Conservation (phyloP, 179 eudicot species). For the Vitellaria paradoxa region DNA sequence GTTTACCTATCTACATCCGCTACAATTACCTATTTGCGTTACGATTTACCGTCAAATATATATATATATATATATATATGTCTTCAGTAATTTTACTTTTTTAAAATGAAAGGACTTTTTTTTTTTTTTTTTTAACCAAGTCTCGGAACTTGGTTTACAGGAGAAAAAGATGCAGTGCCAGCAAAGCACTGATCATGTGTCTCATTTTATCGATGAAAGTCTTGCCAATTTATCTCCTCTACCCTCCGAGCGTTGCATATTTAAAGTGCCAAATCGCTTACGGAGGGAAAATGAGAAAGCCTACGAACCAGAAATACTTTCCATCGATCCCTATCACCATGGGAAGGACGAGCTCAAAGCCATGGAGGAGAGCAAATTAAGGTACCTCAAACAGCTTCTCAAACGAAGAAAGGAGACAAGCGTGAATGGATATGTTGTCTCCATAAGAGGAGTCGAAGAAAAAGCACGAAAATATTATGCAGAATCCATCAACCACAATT, state of each 20-base stretch:
- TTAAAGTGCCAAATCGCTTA: neutral
- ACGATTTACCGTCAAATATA: no score
- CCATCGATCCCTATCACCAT: slow-evolving; percentile 15
- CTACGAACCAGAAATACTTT: slow-evolving; percentile 5
- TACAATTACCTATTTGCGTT: no score
- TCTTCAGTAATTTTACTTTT: no score
- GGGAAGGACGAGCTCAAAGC: neutral
- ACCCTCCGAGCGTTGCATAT: neutral
- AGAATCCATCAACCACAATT: neutral
- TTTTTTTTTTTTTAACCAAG: no score
- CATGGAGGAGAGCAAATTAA: neutral
- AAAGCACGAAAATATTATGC: slow-evolving; percentile 21
- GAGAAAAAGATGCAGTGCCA: neutral
- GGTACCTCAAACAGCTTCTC: neutral
- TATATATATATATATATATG: no score
- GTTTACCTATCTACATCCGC: no score
- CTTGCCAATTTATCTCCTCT: neutral
- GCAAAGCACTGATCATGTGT: neutral
- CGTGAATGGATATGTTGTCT: neutral
- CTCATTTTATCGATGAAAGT: neutral
- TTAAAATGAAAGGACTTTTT: no score
- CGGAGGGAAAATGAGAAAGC: slow-evolving; percentile 6
- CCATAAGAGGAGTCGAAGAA: neutral
- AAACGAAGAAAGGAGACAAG: neutral
- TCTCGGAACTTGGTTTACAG: neutral